Conservation (phyloP, 352 stramenopile species). For the Phytophthora sp. region DNA sequence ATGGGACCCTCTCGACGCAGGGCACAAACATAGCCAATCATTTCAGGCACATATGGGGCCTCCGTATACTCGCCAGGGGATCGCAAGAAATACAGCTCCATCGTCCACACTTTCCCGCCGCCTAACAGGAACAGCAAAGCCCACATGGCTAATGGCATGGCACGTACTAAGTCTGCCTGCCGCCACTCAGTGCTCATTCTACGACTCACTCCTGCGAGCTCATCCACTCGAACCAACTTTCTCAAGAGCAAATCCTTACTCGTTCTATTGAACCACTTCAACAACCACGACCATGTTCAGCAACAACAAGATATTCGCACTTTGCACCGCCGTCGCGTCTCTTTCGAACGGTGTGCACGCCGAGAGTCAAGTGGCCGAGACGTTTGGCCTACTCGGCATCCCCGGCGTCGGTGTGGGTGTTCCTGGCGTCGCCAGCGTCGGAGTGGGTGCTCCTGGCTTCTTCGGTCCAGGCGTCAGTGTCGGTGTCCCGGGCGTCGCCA, state of each 20-base stretch:
- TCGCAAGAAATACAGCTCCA: neutral
- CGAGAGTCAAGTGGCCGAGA: constrained; percentile 3
- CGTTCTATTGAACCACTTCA: neutral
- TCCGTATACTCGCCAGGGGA: neutral
- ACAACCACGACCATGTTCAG: neutral
- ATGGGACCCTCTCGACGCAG: neutral
- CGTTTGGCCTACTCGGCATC: neutral
- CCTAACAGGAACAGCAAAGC: no score
- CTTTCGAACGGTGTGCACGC: neutral
- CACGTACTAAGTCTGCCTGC: no score
- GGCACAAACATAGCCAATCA: neutral
- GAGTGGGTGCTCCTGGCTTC: neutral
- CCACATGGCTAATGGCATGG: no score
- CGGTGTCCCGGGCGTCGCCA: neutral
- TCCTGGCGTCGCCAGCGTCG: neutral
- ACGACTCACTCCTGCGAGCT: neutral
- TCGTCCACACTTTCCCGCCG: no score
- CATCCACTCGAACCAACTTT: constrained; percentile 5
- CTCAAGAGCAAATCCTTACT: neutral
- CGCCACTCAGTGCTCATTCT: neutral
- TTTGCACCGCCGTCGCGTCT: neutral
- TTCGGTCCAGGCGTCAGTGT: neutral
- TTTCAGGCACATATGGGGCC: neutral
- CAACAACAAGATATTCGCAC: constrained; percentile 1
- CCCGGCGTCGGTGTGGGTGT: constrained; percentile 1